phyloP scores from a whole-genome alignment of 257 asterid species.

The Plantago major region DNA sequence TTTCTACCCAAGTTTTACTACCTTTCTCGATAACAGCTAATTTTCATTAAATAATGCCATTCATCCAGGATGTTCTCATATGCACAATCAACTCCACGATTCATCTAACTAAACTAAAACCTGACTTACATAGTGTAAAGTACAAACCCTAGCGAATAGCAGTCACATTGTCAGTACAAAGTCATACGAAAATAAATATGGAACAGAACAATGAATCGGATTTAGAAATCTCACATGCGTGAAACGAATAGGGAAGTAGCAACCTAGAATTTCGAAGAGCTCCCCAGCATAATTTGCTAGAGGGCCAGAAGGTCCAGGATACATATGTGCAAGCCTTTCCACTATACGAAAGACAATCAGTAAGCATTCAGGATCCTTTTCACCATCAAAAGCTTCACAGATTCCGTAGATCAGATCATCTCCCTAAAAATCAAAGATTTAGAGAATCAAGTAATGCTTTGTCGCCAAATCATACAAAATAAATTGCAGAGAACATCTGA shows the following conservation, averaged over 20 bases:
- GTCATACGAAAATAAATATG: slow-evolving; percentile 9
- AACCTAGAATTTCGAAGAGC: slow-evolving; percentile 64
- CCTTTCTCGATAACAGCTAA: slow-evolving; percentile 10
- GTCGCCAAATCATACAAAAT: background rate
- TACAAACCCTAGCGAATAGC: slow-evolving; percentile 7
- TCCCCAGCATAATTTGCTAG: slow-evolving; percentile 60
- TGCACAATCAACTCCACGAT: slow-evolving; percentile 9
- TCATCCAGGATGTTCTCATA: slow-evolving; percentile 3
- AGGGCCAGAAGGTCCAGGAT: slow-evolving; percentile 63
- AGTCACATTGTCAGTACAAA: slow-evolving; percentile 12
- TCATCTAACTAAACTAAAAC: background rate
- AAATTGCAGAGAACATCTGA: slow-evolving; percentile 13
- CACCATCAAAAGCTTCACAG: slow-evolving; percentile 85
- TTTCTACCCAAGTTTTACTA: slow-evolving; percentile 10
- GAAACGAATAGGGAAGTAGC: slow-evolving; percentile 89
- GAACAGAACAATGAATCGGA: slow-evolving; percentile 13
- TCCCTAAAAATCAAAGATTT: slow-evolving; percentile 46
- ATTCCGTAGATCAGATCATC: slow-evolving; percentile 65
- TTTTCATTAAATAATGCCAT: slow-evolving; percentile 14
- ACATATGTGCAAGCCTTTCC: slow-evolving; percentile 53
- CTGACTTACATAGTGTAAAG: slow-evolving; percentile 13
- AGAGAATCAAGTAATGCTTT: slow-evolving; percentile 18
- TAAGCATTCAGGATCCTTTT: slow-evolving; percentile 89
- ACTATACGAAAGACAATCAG: slow-evolving; percentile 60
- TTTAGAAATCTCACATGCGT: slow-evolving; percentile 67